A percentile compares a stretch with the other conserved stretches of the same genome.
Conservation (phyloP, 306 rosid species). For the Cucumis hystrix region DNA sequence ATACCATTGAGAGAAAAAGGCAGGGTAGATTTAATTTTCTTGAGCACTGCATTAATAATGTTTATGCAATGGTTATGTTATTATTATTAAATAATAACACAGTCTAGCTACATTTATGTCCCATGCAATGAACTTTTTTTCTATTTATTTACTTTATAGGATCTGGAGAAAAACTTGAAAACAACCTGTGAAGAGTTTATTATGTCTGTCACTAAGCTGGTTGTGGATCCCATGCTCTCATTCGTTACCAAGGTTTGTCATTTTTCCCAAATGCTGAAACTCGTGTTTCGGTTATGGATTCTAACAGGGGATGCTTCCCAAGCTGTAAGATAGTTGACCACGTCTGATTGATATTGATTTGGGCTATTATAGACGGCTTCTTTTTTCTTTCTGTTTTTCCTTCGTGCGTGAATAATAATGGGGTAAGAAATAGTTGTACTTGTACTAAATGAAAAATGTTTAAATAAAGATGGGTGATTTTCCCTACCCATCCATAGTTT, state of each 20-base stretch:
- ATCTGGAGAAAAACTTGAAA: conserved; percentile 86
- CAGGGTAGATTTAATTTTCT: background rate
- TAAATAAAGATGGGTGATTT: too few species aligned
- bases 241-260: conserved; percentile 88
- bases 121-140: background rate
- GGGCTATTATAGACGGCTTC: background rate
- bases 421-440: too few species aligned
- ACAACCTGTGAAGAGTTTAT: conserved; percentile 95
- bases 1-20: background rate
- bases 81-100: background rate
- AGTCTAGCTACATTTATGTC: background rate
- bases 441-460: too few species aligned
- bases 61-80: background rate
- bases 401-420: background rate
- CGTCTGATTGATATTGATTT: background rate
- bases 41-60: background rate
- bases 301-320: background rate
- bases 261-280: conserved; percentile 1
- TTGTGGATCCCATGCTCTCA: conserved; percentile 97
- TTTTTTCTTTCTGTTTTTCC: background rate
- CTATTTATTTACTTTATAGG: conserved; percentile 41
- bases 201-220: conserved; percentile 90
- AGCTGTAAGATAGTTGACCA: background rate
- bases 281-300: background rate
- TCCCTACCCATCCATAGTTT: too few species aligned